A percentile compares a stretch with the other conserved stretches of the same genome.
phyloP scores from a whole-genome alignment of 306 rosid genomes.

The Senna siamea region DNA sequence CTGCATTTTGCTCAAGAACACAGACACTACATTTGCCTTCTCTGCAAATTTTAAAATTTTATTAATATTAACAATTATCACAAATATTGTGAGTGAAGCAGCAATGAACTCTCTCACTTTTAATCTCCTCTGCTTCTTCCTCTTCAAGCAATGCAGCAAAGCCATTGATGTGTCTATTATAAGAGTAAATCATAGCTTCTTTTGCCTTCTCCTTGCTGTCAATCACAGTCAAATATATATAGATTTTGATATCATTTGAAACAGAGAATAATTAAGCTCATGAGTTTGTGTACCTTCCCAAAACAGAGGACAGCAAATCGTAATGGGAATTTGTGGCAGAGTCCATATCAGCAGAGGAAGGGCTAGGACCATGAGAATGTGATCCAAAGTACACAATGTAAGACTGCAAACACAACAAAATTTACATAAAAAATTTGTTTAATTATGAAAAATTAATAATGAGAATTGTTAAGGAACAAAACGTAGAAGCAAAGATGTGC shows the following conservation, averaged over 20 bases:
- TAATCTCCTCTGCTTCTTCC: slow-evolving; percentile 48
- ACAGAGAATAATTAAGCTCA: too few relatives aligned
- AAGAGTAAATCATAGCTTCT: slow-evolving; percentile 62
- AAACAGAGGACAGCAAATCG: slow-evolving; percentile 34
- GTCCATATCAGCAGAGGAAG: slow-evolving; percentile 44
- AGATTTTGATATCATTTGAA: too few relatives aligned
- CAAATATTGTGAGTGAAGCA: too few relatives aligned
- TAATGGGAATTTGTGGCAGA: slow-evolving; percentile 41
- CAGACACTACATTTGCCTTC: slow-evolving; percentile 55
- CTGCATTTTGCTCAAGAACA: slow-evolving; percentile 60
- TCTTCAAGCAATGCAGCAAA: slow-evolving; percentile 71
- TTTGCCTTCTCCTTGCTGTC: slow-evolving; percentile 47
- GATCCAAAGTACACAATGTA: slow-evolving; percentile 40
- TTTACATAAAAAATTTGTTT: not conserved
- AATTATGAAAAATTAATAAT: too few relatives aligned
- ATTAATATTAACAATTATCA: too few relatives aligned
- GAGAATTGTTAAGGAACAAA: not conserved
- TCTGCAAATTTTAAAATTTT: slow-evolving; percentile 17
- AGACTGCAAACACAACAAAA: not conserved
- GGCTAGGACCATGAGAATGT: slow-evolving; percentile 46
- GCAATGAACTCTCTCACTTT: slow-evolving; percentile 50
- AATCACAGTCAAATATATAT: too few relatives aligned
- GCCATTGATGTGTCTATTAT: slow-evolving; percentile 59
- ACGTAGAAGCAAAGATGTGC: not conserved
- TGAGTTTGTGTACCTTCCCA: slow-evolving; percentile 35